phyloP scores from a whole-genome alignment of 768 basidiomycete genomes.

The Multifurca ochricompacta region DNA sequence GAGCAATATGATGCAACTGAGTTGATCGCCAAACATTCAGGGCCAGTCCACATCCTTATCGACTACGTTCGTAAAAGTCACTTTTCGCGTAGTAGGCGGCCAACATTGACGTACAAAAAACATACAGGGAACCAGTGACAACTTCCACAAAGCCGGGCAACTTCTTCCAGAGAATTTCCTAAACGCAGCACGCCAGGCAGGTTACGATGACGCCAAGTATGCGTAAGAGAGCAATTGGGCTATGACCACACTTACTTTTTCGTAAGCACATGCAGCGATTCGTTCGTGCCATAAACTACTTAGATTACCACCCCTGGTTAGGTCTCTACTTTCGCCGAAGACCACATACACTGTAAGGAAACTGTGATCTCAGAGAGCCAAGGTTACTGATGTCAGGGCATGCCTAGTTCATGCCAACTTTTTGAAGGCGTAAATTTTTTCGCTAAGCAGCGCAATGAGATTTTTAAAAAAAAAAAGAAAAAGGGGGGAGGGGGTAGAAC shows the following conservation, averaged over 20 bases:
- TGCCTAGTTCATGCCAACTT: conserved; percentile 77
- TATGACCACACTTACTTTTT: conserved; percentile 93
- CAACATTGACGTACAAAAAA: not conserved
- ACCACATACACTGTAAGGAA: conserved; percentile 74
- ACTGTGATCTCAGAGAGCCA: conserved; percentile 19
- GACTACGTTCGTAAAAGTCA: conserved; percentile 58
- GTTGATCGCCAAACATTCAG: conserved; percentile 56
- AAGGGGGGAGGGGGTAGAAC: no score
- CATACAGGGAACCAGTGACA: conserved; percentile 65
- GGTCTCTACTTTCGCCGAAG: conserved; percentile 86
- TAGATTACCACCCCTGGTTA: conserved; percentile 25
- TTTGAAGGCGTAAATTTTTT: conserved; percentile 54
- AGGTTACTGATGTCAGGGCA: conserved; percentile 21
- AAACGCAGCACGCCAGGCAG: conserved; percentile 64
- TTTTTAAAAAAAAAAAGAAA: no score
- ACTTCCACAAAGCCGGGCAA: conserved; percentile 80
- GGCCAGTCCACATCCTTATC: conserved; percentile 69
- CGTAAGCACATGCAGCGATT: conserved; percentile 32
- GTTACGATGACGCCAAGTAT: conserved; percentile 70
- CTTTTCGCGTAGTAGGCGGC: not conserved
- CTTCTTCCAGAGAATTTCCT: conserved; percentile 87
- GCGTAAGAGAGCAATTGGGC: conserved; percentile 70
- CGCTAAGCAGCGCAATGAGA: not conserved
- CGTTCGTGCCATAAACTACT: not conserved
- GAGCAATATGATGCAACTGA: conserved; percentile 76